Evolutionary conservation across 306 rosid genomes (phyloP).

Genomic region (Citrullus colocynthis): DNA sequence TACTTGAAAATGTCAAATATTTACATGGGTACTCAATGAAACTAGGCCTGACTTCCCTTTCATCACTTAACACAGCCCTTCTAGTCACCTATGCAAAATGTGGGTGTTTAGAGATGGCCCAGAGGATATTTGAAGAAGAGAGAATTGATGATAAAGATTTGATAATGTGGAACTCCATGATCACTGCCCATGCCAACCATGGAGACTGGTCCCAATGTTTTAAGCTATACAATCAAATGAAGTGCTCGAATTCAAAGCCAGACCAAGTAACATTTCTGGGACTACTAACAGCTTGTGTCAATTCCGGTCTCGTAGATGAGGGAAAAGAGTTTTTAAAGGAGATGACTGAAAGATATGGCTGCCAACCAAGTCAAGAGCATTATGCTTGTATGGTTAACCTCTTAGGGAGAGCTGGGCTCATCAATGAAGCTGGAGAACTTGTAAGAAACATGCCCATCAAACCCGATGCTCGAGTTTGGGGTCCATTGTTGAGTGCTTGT

Average conservation of each 20-base stretch:
- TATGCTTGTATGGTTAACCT: slow-evolving; percentile 68
- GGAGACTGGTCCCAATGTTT: slow-evolving; percentile 51
- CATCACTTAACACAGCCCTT: slow-evolving; percentile 46
- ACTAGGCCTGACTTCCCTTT: slow-evolving; percentile 36
- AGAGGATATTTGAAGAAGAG: slow-evolving; percentile 51
- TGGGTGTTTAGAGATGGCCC: slow-evolving; percentile 58
- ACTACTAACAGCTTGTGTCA: slow-evolving; percentile 56
- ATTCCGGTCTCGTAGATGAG: slow-evolving; percentile 50
- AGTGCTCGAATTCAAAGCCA: slow-evolving; percentile 31
- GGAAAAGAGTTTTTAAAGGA: slow-evolving; percentile 48
- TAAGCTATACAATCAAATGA: slow-evolving; percentile 44
- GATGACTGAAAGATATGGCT: slow-evolving; percentile 43
- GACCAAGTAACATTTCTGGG: slow-evolving; percentile 63
- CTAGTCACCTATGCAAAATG: slow-evolving; percentile 72
- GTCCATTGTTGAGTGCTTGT: slow-evolving; percentile 65
- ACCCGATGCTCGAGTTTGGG: slow-evolving; percentile 65
- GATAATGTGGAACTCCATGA: slow-evolving; percentile 68
- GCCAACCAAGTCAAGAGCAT: slow-evolving; percentile 57
- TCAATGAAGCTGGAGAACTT: slow-evolving; percentile 44
- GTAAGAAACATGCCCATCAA: slow-evolving; percentile 39
- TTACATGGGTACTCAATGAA: slow-evolving; percentile 51
- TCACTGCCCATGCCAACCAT: slow-evolving; percentile 54
- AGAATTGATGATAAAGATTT: slow-evolving; percentile 35
- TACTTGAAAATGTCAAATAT: slow-evolving; percentile 57
- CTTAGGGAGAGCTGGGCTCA: slow-evolving; percentile 57